Evolutionary conservation across 2,329 filamentous ascomycete species (phyloP).

Genomic region (Fusarium tanahbumbuense): DNA sequence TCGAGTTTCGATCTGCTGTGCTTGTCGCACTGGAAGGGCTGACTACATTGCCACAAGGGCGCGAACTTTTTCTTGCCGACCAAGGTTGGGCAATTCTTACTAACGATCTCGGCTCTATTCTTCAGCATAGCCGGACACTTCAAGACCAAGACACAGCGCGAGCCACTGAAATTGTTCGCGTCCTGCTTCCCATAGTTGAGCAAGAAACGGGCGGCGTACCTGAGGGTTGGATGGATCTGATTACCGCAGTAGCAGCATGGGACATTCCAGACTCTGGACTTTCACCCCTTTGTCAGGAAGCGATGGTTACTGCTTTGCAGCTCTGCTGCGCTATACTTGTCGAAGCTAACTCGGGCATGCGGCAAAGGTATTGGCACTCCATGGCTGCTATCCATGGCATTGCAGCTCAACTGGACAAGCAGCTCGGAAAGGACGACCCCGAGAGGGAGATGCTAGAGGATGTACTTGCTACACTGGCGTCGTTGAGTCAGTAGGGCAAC

Average conservation of each 20-base stretch:
- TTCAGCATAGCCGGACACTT: conserved; percentile 49
- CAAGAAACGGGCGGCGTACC: conserved; percentile 56
- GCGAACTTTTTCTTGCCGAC: conserved; percentile 61
- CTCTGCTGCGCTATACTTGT: conserved; percentile 65
- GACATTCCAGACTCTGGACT: conserved; percentile 51
- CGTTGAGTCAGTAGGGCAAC: conserved; percentile 22
- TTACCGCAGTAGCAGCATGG: conserved; percentile 64
- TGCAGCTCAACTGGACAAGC: conserved; percentile 54
- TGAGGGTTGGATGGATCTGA: conserved; percentile 68
- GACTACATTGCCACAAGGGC: conserved; percentile 60
- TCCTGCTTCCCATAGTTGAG: conserved; percentile 66
- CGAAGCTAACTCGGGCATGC: conserved; percentile 59
- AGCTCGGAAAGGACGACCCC: conserved; percentile 47
- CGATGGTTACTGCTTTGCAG: conserved; percentile 66
- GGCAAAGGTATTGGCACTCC: conserved; percentile 64
- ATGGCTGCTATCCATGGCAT: conserved; percentile 62
- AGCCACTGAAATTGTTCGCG: conserved; percentile 66
- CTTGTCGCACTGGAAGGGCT: conserved; percentile 71
- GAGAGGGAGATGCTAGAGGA: conserved; percentile 61
- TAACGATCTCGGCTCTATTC: conserved; percentile 60
- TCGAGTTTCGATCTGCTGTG: conserved; percentile 68
- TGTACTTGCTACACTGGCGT: conserved; percentile 52
- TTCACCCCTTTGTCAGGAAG: conserved; percentile 55
- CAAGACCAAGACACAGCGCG: conserved; percentile 53
- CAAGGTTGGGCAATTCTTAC: conserved; percentile 66